These are phyloP conservation scores for Pilasporangium apinafurcum DNA, from an alignment of 352 stramenopile genomes.

Conservation along the genomic window DNA sequence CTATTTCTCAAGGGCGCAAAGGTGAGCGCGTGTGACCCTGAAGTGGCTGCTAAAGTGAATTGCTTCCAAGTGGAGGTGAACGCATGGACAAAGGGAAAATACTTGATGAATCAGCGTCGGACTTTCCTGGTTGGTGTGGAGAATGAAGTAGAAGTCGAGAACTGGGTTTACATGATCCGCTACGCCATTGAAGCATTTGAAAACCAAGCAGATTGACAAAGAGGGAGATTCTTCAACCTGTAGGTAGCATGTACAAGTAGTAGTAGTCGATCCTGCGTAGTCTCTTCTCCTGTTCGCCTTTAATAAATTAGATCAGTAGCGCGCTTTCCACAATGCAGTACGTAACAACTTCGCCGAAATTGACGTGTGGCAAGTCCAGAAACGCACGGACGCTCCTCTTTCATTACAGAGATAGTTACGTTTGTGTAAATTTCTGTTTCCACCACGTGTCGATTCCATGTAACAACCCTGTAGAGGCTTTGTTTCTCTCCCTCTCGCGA, in stretches of 20 bases:
- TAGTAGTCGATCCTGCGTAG: too few species aligned
- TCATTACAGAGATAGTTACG: conserved; percentile 9
- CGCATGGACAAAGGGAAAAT: conserved; percentile 74
- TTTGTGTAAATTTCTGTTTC: too few species aligned
- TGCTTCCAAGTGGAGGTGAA: conserved; percentile 84
- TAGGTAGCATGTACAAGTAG: too few species aligned
- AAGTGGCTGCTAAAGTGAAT: conserved; percentile 66
- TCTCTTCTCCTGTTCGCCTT: too few species aligned
- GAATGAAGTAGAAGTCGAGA: conserved; percentile 67
- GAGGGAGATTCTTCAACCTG: too few species aligned
- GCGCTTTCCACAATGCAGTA: too few species aligned
- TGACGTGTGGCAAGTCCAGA: too few species aligned
- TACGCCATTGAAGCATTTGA: conserved; percentile 84
- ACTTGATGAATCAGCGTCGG: conserved; percentile 51
- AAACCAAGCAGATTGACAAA: conserved; percentile 21
- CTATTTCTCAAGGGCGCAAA: conserved; percentile 71
- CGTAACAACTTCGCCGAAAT: too few species aligned
- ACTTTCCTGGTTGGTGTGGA: conserved; percentile 70
- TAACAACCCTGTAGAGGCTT: conserved; percentile 7
- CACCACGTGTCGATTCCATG: neutral
- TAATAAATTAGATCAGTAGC: too few species aligned
- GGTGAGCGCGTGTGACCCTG: conserved; percentile 63
- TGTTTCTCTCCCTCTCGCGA: conserved; percentile 12
- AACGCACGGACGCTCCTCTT: conserved; percentile 9
- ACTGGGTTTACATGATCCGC: conserved; percentile 83